Evolutionary conservation across 2,329 filamentous ascomycete genomes (phyloP).

Genomic region (Xenoacremonium recifei): DNA sequence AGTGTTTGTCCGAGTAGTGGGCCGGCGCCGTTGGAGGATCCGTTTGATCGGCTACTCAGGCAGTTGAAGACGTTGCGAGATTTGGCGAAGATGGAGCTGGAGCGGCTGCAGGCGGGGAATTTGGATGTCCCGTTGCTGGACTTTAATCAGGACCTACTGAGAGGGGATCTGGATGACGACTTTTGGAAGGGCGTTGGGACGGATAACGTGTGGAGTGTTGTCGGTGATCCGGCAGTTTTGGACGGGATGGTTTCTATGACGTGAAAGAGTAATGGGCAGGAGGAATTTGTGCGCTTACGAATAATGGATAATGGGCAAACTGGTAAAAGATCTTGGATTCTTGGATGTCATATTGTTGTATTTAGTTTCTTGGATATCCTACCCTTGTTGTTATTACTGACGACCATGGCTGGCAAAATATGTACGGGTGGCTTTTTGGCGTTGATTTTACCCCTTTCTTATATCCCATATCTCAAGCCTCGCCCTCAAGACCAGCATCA

Average conservation of each 20-base stretch:
- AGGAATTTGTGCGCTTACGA: not conserved
- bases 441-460: not conserved
- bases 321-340: no score
- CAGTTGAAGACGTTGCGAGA: slow-evolving; percentile 30
- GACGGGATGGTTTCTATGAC: slow-evolving; percentile 14
- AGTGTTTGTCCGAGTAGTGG: slow-evolving; percentile 18
- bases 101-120: slow-evolving; percentile 21
- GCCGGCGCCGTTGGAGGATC: slow-evolving; percentile 25
- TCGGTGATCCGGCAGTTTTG: slow-evolving; percentile 25
- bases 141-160: slow-evolving; percentile 20
- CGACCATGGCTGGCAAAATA: no score
- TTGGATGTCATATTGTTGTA: no score
- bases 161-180: slow-evolving; percentile 22
- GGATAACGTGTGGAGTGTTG: slow-evolving; percentile 26
- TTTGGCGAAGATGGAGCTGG: slow-evolving; percentile 30
- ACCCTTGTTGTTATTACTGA: no score
- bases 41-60: slow-evolving; percentile 30
- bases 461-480: slow-evolving; percentile 6
- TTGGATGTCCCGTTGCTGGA: slow-evolving; percentile 16
- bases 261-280: not conserved
- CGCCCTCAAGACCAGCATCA: slow-evolving; percentile 23
- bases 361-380: no score
- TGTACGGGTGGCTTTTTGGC: no score
- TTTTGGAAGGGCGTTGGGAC: slow-evolving; percentile 25
- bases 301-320: no score